Evolutionary conservation across 805 yeast genomes (phyloP).

Genomic region (Scheffersomyces lignosus): DNA sequence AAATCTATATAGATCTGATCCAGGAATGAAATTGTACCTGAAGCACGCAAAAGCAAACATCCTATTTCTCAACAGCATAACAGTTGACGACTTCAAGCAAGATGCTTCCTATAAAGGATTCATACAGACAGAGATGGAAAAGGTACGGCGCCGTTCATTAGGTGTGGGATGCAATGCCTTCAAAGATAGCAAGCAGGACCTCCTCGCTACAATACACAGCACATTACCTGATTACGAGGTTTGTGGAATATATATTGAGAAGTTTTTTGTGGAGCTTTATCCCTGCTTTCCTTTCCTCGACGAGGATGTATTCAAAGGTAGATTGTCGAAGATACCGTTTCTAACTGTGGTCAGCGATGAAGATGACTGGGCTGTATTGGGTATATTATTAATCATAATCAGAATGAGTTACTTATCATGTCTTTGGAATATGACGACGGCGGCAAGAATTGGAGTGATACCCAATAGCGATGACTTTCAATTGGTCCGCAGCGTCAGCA

Average conservation of each 20-base stretch:
- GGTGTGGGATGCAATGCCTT: too few species aligned
- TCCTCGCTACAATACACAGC: neutral
- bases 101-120: neutral
- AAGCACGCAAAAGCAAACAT: neutral
- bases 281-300: neutral
- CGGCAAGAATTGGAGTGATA: neutral
- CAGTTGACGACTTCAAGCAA: neutral
- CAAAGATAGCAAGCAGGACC: neutral
- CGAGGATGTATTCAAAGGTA: neutral
- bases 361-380: neutral
- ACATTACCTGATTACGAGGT: neutral
- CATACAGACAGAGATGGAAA: neutral
- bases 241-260: neutral
- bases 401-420: neutral
- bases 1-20: neutral
- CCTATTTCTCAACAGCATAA: neutral
- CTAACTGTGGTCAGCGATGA: neutral
- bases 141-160: neutral
- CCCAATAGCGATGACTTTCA: neutral
- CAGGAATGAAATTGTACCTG: neutral
- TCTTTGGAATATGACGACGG: neutral
- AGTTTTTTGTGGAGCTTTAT: neutral
- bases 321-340: neutral
- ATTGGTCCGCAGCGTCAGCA: neutral
- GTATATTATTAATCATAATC: neutral